Evolutionary conservation across 2,329 filamentous ascomycete genomes (phyloP), one percentile per base, ranked within the genome.

Genomic region (Fonsecaea multimorphosa): DNA sequence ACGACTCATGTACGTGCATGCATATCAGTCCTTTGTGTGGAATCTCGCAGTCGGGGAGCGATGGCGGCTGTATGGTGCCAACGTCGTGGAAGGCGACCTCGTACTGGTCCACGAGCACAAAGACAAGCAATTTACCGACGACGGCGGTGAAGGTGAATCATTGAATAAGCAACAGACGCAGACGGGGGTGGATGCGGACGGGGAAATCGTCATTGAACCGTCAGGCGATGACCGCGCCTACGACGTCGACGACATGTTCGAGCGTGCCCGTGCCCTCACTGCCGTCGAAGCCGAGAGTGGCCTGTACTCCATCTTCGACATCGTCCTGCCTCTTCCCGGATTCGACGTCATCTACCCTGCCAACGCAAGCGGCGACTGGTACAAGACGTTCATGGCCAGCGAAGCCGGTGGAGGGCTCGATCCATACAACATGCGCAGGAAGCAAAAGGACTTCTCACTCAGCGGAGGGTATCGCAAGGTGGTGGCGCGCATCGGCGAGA

Each of bases 21-120:
- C 95, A 4, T 98, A 97, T 78, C 95, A 99, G 77, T 96, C 91
- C 5, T 86, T 93, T 40, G 89, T 99, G 8, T 99, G 94, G 94
- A 99, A 99, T 79, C 86, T 88, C 71, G 91, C 88, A 12, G 91
- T 88, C 1, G 92, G 91, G 70, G 87, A 90, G 72, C 90, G 95
- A 54, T 96, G 92, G 90, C 86, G 88, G 49, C 80, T 86, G 2
- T 90, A 90, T 75, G 93, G 93, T 58, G 78, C 83, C 65, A 84
- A 84, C 61, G 91, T 97, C 16, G 85, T 97, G 14, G 86, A 90
- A 72, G 95, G 95, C 34, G 95, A 99, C 76, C 85, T 99, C 11
- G 87, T 97, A 51, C 83, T 96, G 40, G 79, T 87, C 16, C 78
- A 84, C 64, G 85, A 88, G 70, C 85, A 88, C 72, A 80, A 79